Evolutionary conservation across 768 basidiomycete genomes (phyloP), one percentile per base, ranked within the genome.

Genomic region (Xerocomellus amylosporus): DNA sequence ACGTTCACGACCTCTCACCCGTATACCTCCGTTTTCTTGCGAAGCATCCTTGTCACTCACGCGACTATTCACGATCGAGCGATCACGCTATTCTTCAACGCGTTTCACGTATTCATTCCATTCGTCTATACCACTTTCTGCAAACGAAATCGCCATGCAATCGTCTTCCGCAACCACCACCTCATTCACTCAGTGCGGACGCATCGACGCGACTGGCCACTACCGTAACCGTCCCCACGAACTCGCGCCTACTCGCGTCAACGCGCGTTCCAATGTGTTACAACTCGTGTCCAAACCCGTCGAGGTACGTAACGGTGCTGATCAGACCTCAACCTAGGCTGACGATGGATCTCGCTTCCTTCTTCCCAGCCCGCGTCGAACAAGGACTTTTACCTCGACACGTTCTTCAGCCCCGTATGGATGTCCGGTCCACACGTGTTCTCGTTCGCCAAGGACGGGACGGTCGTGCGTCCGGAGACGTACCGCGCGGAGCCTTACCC

Each of bases 361-460:
- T 22, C 10, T 19, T 10, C 9, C 13, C 24, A 58, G 56, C 24
- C 39, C 20, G 14, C n/a, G 31, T n/a, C 36, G 3, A 30, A 19
- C 15, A 49, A 24, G 26, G 70, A 86, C 80, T 69, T 86, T 75
- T 63, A 80, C 77, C 46, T 76, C 68, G 60, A 85, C 76, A 33
- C 75, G 68, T 54, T 82, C 75, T 51, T 76, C 70, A 53, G 75
- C 58, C 39, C 63, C 55, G 34, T 76, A 69, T 40, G 82, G 78
- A 68, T 56, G 58, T 53, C 59, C 2, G 60, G 66, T 39, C 59
- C 62, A 36, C 36, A 60, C 7, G 64, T 66, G 7, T 66, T 68
- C 42, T 53, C 58, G 8, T 66, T 64, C 7, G 41, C 61, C 30
- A 36, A 60, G 36, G 55, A 63, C 13, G 68, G 55, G 15, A 63